A percentile compares a stretch with the other conserved stretches of the same genome.
Evolutionary conservation across 2,329 filamentous ascomycete genomes (phyloP).

Genomic region (Colletotrichum limetticola): DNA sequence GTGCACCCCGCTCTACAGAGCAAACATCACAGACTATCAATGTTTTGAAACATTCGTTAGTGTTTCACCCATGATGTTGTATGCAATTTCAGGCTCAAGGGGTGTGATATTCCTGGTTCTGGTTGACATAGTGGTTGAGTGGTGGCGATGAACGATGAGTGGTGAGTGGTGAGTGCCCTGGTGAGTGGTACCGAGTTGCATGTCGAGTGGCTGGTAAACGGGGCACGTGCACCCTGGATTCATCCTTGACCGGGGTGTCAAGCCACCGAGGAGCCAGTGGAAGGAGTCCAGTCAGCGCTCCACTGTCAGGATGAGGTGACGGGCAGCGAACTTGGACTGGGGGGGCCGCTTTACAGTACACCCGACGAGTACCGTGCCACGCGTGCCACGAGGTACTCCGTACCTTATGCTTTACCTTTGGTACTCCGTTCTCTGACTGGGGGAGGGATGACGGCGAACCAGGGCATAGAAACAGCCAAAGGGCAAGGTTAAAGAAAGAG

Average conservation of each 20-base stretch:
- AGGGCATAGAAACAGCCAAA: not conserved
- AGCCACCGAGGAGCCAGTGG: constrained; percentile 20
- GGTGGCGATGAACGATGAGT: not conserved
- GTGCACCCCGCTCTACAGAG: not conserved
- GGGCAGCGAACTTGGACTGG: constrained; percentile 29
- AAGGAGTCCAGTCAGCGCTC: not conserved
- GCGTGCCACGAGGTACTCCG: not conserved
- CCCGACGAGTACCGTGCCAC: not conserved
- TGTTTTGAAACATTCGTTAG: constrained; percentile 33
- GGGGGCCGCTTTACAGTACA: not conserved
- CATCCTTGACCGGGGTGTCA: constrained; percentile 12
- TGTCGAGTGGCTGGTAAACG: constrained; percentile 28
- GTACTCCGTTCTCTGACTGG: not conserved
- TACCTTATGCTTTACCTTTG: not conserved
- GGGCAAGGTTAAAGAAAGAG: not conserved
- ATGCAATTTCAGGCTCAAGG: not conserved
- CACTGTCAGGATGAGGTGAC: constrained; percentile 33
- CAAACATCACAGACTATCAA: constrained; percentile 17
- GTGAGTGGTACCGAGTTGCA: not conserved
- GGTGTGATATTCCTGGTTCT: not conserved
- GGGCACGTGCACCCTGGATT: constrained; percentile 21
- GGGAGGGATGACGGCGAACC: not conserved
- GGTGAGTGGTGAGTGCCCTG: not conserved
- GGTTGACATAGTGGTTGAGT: not conserved
- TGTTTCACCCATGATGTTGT: constrained; percentile 30